Evolutionary conservation across 2,329 filamentous ascomycete genomes (phyloP).

Genomic region (Fusarium irregulare): DNA sequence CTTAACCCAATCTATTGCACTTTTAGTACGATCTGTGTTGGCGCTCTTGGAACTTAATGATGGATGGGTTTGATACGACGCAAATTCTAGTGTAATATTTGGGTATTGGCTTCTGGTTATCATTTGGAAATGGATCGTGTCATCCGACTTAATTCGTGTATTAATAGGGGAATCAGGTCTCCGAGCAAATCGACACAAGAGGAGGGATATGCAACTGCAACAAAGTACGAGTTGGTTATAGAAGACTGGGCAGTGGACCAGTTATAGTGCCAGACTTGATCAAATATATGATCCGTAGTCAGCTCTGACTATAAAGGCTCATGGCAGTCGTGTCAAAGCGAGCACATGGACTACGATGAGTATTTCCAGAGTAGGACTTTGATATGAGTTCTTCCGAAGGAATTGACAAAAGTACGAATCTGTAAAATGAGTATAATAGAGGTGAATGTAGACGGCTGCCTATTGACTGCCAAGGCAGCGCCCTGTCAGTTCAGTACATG

Average conservation of each 20-base stretch:
- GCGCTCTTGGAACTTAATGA: conserved; percentile 36
- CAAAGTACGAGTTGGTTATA: conserved; percentile 7
- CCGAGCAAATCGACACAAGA: conserved; percentile 25
- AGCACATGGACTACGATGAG: neutral
- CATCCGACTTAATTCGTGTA: conserved; percentile 1
- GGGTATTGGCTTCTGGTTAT: conserved; percentile 46
- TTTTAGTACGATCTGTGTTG: conserved; percentile 33
- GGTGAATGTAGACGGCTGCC: neutral
- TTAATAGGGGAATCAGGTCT: conserved; percentile 28
- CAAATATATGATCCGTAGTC: neutral
- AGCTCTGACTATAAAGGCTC: neutral
- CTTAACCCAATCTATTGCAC: conserved; percentile 14
- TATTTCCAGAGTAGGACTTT: neutral
- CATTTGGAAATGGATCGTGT: conserved; percentile 14
- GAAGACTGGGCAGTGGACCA: neutral
- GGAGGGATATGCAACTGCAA: conserved; percentile 22
- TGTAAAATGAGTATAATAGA: neutral
- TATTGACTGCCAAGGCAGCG: neutral
- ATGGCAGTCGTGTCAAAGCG: neutral
- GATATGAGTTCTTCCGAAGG: neutral
- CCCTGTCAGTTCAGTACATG: neutral
- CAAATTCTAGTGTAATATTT: conserved; percentile 47
- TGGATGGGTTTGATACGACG: conserved; percentile 32
- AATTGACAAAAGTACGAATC: neutral
- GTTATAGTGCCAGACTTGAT: neutral